These are phyloP conservation scores for Penicillium paneum DNA, from an alignment of 2,329 filamentous ascomycete genomes.

Conservation along the genomic window DNA sequence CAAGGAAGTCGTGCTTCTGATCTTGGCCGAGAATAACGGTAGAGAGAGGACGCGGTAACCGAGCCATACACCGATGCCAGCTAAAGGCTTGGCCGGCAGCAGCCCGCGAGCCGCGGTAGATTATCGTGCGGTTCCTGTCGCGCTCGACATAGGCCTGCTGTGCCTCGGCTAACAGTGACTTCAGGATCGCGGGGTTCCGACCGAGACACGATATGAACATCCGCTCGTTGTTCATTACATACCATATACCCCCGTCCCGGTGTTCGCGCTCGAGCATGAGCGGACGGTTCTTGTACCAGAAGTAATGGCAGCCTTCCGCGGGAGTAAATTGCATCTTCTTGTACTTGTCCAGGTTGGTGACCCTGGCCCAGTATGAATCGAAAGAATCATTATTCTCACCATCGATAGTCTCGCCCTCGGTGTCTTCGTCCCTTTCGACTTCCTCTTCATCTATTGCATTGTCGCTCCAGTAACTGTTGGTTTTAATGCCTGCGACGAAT, in stretches of 20 bases:
- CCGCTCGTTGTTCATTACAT: constrained; percentile 27
- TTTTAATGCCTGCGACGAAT: constrained; percentile 63
- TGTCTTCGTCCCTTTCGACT: constrained; percentile 18
- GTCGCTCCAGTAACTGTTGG: constrained; percentile 39
- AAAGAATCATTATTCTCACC: constrained; percentile 40
- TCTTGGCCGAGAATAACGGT: constrained; percentile 53
- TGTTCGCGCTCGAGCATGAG: constrained; percentile 41
- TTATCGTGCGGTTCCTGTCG: constrained; percentile 37
- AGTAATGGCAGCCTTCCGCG: constrained; percentile 63
- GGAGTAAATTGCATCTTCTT: constrained; percentile 58
- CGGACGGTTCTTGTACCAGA: constrained; percentile 61
- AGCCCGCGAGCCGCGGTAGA: constrained; percentile 36
- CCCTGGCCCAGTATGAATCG: constrained; percentile 42
- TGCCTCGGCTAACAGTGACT: constrained; percentile 36
- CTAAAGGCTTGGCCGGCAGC: constrained; percentile 16
- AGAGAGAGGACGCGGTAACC: constrained; percentile 51
- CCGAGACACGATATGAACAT: constrained; percentile 38
- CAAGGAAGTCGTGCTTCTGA: constrained; percentile 51
- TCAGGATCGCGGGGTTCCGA: constrained; percentile 33
- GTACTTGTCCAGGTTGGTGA: constrained; percentile 38
- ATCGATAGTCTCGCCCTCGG: constrained; percentile 29
- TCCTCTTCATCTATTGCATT: constrained; percentile 24
- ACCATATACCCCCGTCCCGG: constrained; percentile 16
- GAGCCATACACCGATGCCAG: constrained; percentile 40
- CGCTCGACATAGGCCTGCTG: constrained; percentile 36